A percentile compares a stretch with the other conserved stretches of the same genome.
These are phyloP conservation scores for Chaetomiaceae sp. DNA, from an alignment of 2,329 filamentous ascomycete species.

Conservation along the genomic window DNA sequence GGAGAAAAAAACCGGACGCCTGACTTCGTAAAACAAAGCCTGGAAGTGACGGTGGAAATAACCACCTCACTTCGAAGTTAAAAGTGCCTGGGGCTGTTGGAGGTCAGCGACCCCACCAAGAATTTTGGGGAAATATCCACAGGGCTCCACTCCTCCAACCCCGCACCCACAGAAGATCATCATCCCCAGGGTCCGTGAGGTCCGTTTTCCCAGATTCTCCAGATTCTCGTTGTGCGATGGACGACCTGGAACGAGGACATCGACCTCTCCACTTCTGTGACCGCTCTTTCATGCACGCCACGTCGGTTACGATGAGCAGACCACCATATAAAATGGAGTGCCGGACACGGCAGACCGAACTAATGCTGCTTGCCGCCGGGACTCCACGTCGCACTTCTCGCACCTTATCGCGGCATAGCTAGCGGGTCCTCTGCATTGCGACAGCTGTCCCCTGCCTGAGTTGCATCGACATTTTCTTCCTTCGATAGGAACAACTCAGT, in stretches of 20 bases:
- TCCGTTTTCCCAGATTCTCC: background rate
- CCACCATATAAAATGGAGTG: background rate
- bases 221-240: background rate
- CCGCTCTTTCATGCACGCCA: slow-evolving; percentile 9
- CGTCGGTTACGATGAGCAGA: background rate
- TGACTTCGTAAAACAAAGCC: no score
- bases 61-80: no score
- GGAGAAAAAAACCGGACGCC: no score
- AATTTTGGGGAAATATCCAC: no score
- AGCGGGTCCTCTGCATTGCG: slow-evolving; percentile 15
- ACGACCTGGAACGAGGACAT: background rate
- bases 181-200: background rate
- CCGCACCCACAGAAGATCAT: background rate
- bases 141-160: background rate
- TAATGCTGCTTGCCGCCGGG: background rate
- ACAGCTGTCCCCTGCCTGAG: slow-evolving; percentile 4
- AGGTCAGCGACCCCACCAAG: no score
- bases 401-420: slow-evolving; percentile 19
- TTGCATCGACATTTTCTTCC: slow-evolving; percentile 4
- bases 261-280: background rate
- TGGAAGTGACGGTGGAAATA: no score
- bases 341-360: background rate
- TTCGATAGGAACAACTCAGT: background rate
- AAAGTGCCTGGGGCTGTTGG: no score
- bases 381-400: slow-evolving; percentile 5